Base-by-base conservation (phyloP, 2,329 filamentous ascomycete species). In the Emergomyces orientalis region DNA sequence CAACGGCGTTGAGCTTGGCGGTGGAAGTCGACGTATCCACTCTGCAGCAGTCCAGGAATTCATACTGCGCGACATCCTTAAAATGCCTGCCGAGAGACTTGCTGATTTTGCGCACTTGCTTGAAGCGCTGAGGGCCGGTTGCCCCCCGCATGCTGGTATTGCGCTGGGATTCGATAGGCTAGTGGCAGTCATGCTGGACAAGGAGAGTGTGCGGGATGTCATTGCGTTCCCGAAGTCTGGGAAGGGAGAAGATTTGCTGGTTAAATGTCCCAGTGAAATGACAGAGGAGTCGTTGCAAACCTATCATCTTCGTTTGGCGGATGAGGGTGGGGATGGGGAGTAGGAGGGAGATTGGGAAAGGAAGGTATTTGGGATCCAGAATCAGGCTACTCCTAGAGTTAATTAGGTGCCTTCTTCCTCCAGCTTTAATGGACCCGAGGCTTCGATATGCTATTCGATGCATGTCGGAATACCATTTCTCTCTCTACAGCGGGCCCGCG, bases 201-300 rank as follows among this genome's bases (percentile, higher is more conserved):
- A 84, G 39, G 82, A 88, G 13, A 91, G 88, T 1, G 88, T 99
- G 2, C 81, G 90, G 64, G 93, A 99, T 77, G 93, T 99, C 1
- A 97, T 99, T 75, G 92, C 92, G 0, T 99, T 99, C 71, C 95
- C 94, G 0, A 99, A 99, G 80, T 92, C 86, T 65, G 91, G 91
- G 65, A 91, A 87, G 73, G 92, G 94, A 0, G 89, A 96, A 71
- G 94, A 99, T 76, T 76, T 86, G 63, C 84, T 96, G 75, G 90
- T 96, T 2, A 86, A 85, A 69, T 90, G 89, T 65, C 94, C 94
- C 0, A 86, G 86, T 59, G 74, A 74, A 66, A 80, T 96, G 66
- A 89, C 82, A 0, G 77, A 84, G 63, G 82, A 84, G 65, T 81
- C 84, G 64, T 73, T 86, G 69, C 73, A 77, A 65, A 84, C 81